Evolutionary conservation across 2,329 filamentous ascomycete species (phyloP).

Genomic region (Cordyceps javanica): DNA sequence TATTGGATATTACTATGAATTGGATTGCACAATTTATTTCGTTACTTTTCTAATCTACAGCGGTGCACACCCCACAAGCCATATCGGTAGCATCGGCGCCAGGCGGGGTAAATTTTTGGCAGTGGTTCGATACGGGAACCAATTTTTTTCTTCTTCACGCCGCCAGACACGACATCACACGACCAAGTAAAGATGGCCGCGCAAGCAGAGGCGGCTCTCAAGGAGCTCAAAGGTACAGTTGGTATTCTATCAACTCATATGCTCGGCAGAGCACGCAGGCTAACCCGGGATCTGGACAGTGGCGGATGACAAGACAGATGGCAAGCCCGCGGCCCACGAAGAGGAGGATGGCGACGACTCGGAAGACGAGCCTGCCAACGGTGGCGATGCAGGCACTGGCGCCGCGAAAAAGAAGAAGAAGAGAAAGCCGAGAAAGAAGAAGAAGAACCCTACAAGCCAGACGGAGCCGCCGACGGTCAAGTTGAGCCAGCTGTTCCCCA

Average conservation of each 20-base stretch:
- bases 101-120: constrained; percentile 13
- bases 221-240: constrained; percentile 35
- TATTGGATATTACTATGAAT: not conserved
- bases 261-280: not conserved
- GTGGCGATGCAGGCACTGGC: constrained; percentile 32
- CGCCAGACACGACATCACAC: constrained; percentile 11
- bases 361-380: constrained; percentile 34
- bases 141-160: constrained; percentile 8
- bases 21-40: not conserved
- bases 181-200: constrained; percentile 34
- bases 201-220: constrained; percentile 37
- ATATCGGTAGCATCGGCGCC: not conserved
- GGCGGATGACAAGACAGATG: constrained; percentile 33
- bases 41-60: not conserved
- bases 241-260: not conserved
- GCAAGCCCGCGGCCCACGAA: constrained; percentile 36
- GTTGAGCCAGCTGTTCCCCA: constrained; percentile 66
- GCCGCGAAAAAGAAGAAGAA: constrained; percentile 50
- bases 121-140: not conserved
- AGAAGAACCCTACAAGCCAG: constrained; percentile 69
- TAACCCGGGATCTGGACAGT: constrained; percentile 25
- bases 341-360: constrained; percentile 50
- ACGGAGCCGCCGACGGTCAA: constrained; percentile 67
- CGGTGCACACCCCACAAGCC: constrained; percentile 1
- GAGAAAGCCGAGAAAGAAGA: constrained; percentile 81